These are phyloP conservation scores for Ceratobasidium sp. DNA, from an alignment of 1,284 basidiomycete genomes.

Conservation along the genomic window DNA sequence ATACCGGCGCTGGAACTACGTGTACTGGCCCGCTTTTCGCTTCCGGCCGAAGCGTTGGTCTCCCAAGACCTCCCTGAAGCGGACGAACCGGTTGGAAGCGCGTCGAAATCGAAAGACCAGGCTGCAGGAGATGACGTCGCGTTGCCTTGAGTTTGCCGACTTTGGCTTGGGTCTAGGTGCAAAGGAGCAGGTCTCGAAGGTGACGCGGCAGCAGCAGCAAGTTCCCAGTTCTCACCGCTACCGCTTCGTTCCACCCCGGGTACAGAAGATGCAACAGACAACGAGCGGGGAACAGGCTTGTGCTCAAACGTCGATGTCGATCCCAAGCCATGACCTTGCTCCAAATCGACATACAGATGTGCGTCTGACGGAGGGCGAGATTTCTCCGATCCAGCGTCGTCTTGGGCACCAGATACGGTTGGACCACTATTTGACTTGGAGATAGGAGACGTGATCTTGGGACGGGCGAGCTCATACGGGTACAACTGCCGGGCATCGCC, in stretches of 20 bases:
- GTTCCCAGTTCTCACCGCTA: constrained; percentile 1
- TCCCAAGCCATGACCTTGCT: constrained; percentile 6
- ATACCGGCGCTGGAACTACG: not conserved
- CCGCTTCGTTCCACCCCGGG: not conserved
- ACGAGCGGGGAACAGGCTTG: constrained; percentile 15
- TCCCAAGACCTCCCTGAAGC: not conserved
- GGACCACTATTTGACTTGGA: not conserved
- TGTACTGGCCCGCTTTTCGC: not conserved
- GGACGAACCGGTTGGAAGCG: constrained; percentile 15
- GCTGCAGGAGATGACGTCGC: constrained; percentile 51
- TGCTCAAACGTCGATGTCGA: constrained; percentile 33
- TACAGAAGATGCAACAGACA: constrained; percentile 1
- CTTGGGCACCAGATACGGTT: constrained; percentile 5
- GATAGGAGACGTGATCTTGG: constrained; percentile 57
- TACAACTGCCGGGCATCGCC: constrained; percentile 84
- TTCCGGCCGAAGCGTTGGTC: not conserved
- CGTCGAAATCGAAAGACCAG: constrained; percentile 46
- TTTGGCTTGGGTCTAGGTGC: not conserved
- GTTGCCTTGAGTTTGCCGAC: not conserved
- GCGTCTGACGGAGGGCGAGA: not conserved
- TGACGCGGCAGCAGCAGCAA: not conserved
- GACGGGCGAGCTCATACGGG: constrained; percentile 79
- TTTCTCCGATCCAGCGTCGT: constrained; percentile 21
- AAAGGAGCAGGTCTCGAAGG: not conserved
- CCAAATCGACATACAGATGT: constrained; percentile 26